Conservation (phyloP, 148 eudicot genomes). For the Chenopodium quinoa region DNA sequence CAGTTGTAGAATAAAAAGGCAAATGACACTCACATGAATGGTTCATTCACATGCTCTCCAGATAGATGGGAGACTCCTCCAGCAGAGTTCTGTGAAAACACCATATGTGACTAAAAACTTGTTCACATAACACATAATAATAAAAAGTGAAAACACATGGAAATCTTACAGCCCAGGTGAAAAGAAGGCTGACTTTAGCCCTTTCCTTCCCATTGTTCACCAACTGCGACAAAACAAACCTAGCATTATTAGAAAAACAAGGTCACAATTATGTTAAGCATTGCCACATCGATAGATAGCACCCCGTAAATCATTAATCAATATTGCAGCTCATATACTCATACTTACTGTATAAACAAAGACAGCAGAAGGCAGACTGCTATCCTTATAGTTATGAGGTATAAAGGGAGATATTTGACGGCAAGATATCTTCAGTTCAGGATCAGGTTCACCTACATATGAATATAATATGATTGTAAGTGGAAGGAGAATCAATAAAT, state of each 20-base stretch:
- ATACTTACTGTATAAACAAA: slow-evolving; percentile 88
- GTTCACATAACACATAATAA: not conserved
- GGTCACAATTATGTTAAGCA: not conserved
- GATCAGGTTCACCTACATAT: slow-evolving; percentile 93
- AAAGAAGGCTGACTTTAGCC: slow-evolving; percentile 92
- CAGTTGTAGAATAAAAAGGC: slow-evolving; percentile 3
- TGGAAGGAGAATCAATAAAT: not conserved
- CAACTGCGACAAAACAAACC: slow-evolving; percentile 51
- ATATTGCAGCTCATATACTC: not conserved
- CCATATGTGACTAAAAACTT: slow-evolving; percentile 10
- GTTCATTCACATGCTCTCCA: slow-evolving; percentile 96
- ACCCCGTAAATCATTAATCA: not conserved
- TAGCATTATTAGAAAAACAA: slow-evolving; percentile 7
- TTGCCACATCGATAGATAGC: not conserved
- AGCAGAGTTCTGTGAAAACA: slow-evolving; percentile 70
- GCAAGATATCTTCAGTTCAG: slow-evolving; percentile 92
- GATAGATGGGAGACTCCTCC: slow-evolving; percentile 91
- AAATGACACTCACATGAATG: slow-evolving; percentile 62
- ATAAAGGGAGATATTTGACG: slow-evolving; percentile 97
- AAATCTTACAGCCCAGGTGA: slow-evolving; percentile 94
- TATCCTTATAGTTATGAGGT: slow-evolving; percentile 92
- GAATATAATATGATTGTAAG: not conserved
- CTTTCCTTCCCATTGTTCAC: slow-evolving; percentile 95
- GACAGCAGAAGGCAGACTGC: slow-evolving; percentile 95
- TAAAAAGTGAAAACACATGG: slow-evolving; percentile 8